Percentiles rank a stretch among this genome's conserved stretches.
phyloP scores from a whole-genome alignment of 1,284 basidiomycete genomes.

The Tilletia walkeri region DNA sequence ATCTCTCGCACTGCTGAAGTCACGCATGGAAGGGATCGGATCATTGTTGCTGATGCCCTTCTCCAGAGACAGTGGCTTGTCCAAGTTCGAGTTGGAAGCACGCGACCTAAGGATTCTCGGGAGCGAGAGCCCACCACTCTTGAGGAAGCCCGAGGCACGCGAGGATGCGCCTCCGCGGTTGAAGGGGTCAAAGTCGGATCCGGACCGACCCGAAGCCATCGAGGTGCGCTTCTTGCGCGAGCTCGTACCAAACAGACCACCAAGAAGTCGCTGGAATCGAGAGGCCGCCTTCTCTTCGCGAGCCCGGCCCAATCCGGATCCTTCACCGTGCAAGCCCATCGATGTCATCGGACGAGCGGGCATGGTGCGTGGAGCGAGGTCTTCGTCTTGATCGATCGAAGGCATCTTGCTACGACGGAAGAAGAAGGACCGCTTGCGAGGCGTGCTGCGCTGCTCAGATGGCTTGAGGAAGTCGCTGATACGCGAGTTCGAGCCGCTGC shows the following conservation, averaged over 20 bases:
- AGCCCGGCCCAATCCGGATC: constrained; percentile 7
- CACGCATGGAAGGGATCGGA: background rate
- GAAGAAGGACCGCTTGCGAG: constrained; percentile 15
- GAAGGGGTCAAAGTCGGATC: constrained; percentile 15
- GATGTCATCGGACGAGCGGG: constrained; percentile 14
- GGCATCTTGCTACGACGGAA: constrained; percentile 13
- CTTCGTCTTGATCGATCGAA: background rate
- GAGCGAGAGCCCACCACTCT: constrained; percentile 1
- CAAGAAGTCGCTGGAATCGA: constrained; percentile 9
- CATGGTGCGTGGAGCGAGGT: constrained; percentile 2
- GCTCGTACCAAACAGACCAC: constrained; percentile 1
- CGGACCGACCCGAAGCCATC: background rate
- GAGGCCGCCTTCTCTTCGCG: constrained; percentile 13
- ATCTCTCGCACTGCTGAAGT: constrained; percentile 7
- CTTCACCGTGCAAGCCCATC: constrained; percentile 14
- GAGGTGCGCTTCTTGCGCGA: constrained; percentile 9
- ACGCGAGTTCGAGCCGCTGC: background rate
- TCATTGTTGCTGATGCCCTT: constrained; percentile 14
- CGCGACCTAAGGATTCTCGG: constrained; percentile 3
- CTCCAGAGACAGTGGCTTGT: constrained; percentile 7
- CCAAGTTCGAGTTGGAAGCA: background rate
- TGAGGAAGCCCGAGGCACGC: constrained; percentile 15
- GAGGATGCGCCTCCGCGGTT: constrained; percentile 10
- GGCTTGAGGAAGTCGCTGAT: constrained; percentile 9
- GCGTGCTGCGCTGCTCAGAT: constrained; percentile 15